These are phyloP conservation scores for Candida coleopterorum DNA, from an alignment of 805 yeast species.

Conservation along the genomic window DNA sequence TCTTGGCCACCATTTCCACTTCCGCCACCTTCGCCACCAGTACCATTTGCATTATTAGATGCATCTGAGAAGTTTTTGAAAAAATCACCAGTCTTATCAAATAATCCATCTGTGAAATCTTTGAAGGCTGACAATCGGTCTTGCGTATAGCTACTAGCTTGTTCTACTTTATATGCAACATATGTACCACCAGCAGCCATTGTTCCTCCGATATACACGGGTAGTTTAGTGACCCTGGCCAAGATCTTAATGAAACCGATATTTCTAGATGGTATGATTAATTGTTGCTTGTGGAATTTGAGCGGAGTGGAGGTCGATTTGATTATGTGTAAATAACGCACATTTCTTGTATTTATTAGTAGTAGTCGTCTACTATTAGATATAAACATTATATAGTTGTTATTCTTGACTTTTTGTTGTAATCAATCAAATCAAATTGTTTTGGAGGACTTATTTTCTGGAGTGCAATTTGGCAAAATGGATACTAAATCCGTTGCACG, in stretches of 20 bases:
- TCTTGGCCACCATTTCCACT: constrained; percentile 29
- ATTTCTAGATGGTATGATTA: constrained; percentile 16
- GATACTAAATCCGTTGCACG: no score
- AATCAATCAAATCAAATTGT: no score
- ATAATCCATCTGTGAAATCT: constrained; percentile 55
- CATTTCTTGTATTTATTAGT: constrained; percentile 1
- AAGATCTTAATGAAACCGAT: constrained; percentile 44
- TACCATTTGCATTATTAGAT: constrained; percentile 19
- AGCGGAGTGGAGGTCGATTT: not conserved
- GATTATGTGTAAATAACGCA: constrained; percentile 1
- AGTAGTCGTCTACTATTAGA: constrained; percentile 5
- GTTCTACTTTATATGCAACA: constrained; percentile 86
- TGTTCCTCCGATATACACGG: constrained; percentile 85
- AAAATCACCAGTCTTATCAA: constrained; percentile 45
- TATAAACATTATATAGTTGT: not conserved
- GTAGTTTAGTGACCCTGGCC: constrained; percentile 53
- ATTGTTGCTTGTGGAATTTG: not conserved
- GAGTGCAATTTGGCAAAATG: no score
- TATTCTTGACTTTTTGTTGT: not conserved
- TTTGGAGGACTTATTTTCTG: no score
- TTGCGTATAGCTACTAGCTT: constrained; percentile 67
- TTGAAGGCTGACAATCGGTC: constrained; percentile 60
- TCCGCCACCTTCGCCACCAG: constrained; percentile 11
- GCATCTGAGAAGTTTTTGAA: constrained; percentile 28
- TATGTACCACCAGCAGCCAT: constrained; percentile 93